Base-by-base conservation (phyloP, 768 basidiomycete species). In the Suillus decipiens region DNA sequence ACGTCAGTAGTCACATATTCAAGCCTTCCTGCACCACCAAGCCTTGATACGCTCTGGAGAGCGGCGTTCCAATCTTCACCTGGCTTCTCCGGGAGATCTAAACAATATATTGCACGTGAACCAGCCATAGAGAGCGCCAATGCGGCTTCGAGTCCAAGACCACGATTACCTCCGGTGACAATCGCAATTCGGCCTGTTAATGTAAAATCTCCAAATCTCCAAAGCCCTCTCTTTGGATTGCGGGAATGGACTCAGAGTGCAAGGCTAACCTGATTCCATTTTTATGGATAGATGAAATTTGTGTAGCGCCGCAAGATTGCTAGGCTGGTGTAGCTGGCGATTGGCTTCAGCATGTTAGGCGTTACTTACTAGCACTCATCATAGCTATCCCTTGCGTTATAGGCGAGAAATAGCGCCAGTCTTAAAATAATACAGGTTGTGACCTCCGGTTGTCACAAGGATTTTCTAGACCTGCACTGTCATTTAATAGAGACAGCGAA, bases 51-150 rank as follows among this genome's bases (percentile, higher is more conserved):
- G 69, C 81, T 87, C 24, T 80, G 80, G 19, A 72, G 72, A 24
- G 84, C 83, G 68, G 76, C 75, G 58, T 64, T 59, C 81, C 83
- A 89, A 67, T 86, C 86, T 5, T 61, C 69, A 15, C 64, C 41
- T 24, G 67, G 67, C 22, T 45, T 42, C 55, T 22, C 36, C 22
- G 63, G 69, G 14, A 67, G 63, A 59, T 69, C 69, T 15, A 69
- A 33, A 47, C 67, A 63, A 47, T 70, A 88, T 36, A 88, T 78
- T 2, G 80, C 83, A 7, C 81, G 79, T 28, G 66, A 69, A 28
- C 76, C 76, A 7, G 69, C 70, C 64, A 71, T 71, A 19, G 62
- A 62, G 12, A 76, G 67, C 9, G 75, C 70, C 33, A 74, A 47
- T 5, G 70, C 68, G 68, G 73, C 70, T 59, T 76, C 75, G n/a